phyloP scores from a whole-genome alignment of 2,329 filamentous ascomycete genomes.

The Aschersonia sp. region DNA sequence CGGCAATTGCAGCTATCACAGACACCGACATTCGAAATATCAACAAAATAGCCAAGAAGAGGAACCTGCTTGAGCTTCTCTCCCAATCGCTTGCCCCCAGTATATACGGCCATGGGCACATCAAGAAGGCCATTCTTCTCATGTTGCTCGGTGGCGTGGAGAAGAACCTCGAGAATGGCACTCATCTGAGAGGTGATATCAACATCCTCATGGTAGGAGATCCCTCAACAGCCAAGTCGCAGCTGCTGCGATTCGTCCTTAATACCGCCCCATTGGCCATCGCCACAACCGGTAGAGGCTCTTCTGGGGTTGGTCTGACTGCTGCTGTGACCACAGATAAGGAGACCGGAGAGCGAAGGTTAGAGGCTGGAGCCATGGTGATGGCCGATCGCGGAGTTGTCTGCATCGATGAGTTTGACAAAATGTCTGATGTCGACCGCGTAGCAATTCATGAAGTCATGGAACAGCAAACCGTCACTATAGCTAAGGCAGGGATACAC shows the following conservation, averaged over 20 bases:
- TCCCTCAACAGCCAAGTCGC: constrained; percentile 96
- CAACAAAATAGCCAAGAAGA: constrained; percentile 93
- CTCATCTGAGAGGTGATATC: constrained; percentile 94
- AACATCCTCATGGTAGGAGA: constrained; percentile 99
- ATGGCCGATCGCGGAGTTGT: constrained; percentile 93
- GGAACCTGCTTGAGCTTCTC: constrained; percentile 80
- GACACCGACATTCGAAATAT: constrained; percentile 97
- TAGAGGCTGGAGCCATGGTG: constrained; percentile 98
- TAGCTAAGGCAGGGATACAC: constrained; percentile 96
- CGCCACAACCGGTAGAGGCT: constrained; percentile 90
- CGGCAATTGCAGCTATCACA: constrained; percentile 82
- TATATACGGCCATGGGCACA: constrained; percentile 92
- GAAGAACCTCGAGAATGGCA: constrained; percentile 97
- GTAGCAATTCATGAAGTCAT: constrained; percentile 99
- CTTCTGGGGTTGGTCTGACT: constrained; percentile 93
- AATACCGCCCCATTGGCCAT: constrained; percentile 95
- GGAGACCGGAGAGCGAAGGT: constrained; percentile 84
- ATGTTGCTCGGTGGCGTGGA: constrained; percentile 94
- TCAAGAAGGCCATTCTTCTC: constrained; percentile 92
- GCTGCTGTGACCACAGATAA: constrained; percentile 94
- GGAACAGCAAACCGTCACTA: constrained; percentile 99
- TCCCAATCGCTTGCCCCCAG: constrained; percentile 91
- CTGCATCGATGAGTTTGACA: constrained; percentile 98
- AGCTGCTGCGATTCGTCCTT: constrained; percentile 86
- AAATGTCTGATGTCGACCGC: constrained; percentile 97